Conservation (phyloP, 495 filamentous ascomycete species). For the Xylaria venustula region DNA sequence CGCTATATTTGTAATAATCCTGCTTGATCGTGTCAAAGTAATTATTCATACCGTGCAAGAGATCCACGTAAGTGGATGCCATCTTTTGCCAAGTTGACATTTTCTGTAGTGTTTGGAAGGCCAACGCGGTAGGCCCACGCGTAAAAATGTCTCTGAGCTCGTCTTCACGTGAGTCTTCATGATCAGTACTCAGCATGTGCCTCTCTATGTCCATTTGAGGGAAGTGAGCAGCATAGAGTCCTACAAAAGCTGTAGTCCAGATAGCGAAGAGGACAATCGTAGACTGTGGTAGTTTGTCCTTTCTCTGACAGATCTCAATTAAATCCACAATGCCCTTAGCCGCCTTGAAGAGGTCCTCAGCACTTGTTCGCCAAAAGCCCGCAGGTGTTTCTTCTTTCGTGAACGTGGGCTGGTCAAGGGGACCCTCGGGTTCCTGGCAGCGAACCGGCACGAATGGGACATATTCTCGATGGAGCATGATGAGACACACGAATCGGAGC, state of each 20-base stretch:
- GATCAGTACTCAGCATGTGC: slow-evolving; percentile 50
- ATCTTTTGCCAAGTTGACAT: slow-evolving; percentile 68
- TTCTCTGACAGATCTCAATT: slow-evolving; percentile 62
- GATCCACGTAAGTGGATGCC: slow-evolving; percentile 67
- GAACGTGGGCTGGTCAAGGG: slow-evolving; percentile 69
- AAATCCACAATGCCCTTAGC: slow-evolving; percentile 75
- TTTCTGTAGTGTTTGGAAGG: slow-evolving; percentile 45
- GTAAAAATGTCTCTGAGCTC: slow-evolving; percentile 34
- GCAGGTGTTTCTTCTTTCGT: slow-evolving; percentile 52
- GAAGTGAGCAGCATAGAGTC: slow-evolving; percentile 72
- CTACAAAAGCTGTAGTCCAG: slow-evolving; percentile 73
- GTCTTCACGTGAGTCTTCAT: slow-evolving; percentile 21
- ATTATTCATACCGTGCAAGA: slow-evolving; percentile 64
- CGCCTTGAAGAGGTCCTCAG: slow-evolving; percentile 69
- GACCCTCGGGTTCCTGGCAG: slow-evolving; percentile 66
- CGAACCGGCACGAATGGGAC: slow-evolving; percentile 78
- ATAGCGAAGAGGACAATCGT: slow-evolving; percentile 78
- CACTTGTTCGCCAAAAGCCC: slow-evolving; percentile 73
- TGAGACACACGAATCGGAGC: slow-evolving; percentile 70
- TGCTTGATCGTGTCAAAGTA: slow-evolving; percentile 66
- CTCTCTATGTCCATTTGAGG: slow-evolving; percentile 73
- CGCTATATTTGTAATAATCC: slow-evolving; percentile 47
- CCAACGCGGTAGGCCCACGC: slow-evolving; percentile 37
- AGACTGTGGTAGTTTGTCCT: slow-evolving; percentile 74
- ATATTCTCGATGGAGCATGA: slow-evolving; percentile 79